Percentiles rank a stretch among this genome's conserved stretches.
Conservation (phyloP, 1,284 basidiomycete species). For the Boletus mariae region DNA sequence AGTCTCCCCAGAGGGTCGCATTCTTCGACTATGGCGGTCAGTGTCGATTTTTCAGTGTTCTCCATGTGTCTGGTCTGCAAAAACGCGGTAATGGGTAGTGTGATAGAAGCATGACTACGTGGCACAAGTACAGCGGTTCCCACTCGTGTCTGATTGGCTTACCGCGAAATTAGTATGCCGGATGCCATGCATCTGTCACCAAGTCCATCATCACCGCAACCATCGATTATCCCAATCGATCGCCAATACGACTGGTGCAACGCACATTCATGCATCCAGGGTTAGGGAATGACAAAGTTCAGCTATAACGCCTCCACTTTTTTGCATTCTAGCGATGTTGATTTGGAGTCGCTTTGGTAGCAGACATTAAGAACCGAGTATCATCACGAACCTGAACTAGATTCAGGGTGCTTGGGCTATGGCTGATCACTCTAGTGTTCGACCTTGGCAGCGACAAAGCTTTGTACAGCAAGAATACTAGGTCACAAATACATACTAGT, state of each 20-base stretch:
- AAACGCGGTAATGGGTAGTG: constrained; percentile 12
- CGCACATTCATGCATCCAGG: not conserved
- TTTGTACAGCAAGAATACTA: no score
- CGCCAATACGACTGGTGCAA: not conserved
- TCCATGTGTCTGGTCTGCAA: not conserved
- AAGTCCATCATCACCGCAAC: constrained; percentile 13
- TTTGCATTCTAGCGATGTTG: no score
- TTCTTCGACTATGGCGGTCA: not conserved
- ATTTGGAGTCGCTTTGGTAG: no score
- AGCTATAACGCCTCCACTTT: no score
- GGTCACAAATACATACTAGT: no score
- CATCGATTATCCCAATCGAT: constrained; percentile 22
- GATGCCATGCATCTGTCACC: constrained; percentile 6
- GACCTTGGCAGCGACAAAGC: no score
- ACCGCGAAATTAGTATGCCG: constrained; percentile 8
- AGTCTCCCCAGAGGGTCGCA: not conserved
- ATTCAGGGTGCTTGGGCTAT: no score
- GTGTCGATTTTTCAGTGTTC: not conserved
- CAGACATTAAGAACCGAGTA: no score
- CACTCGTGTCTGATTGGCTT: constrained; percentile 21
- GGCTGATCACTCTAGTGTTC: no score
- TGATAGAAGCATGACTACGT: constrained; percentile 15
- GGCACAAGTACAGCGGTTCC: constrained; percentile 15
- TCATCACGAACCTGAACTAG: no score
- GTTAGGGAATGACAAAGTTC: no score